Base-by-base conservation (phyloP, 2,329 filamentous ascomycete species). In the Dactylellina sp. region DNA sequence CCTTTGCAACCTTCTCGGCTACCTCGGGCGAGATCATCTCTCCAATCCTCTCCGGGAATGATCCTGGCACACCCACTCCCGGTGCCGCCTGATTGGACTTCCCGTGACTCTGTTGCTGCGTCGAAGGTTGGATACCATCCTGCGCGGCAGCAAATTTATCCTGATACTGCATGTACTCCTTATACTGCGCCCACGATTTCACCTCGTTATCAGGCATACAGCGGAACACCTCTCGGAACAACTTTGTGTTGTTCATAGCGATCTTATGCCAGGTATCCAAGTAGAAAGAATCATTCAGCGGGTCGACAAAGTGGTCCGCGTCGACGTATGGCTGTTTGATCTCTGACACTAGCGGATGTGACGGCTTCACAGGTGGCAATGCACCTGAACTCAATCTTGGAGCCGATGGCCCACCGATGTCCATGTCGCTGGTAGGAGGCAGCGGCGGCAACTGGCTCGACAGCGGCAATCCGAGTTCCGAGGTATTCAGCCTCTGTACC, bases 161-260 rank as follows among this genome's bases (percentile, higher is more conserved):
- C 16, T 86, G 85, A 80, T 97, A 98, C 2, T 88, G 86, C 61
- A 87, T 85, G 79, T 91, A 96, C 77, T 96, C 90, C 76, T 91
- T 90, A 81, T 99, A 99, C 76, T 96, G 91, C 77, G 91, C 89
- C 95, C 95, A 99, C 46, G 91, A 94, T 76, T 88, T 89, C 24
- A 97, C 95, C 79, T 97, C 92, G 57, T 89, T 97, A 80, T 99
- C 95, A 0, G 95, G 95, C 91, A 96, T 96, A 81, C 93, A 97
- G 50, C 93, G 89, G 84, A 99, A 99, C 7, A 99, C 94, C 75
- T 91, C 88, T 32, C 95, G 90, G 83, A 91, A 99, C 52, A 99
- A 86, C 80, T 93, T 94, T 1, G 95, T 99, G 80, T 99, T 99
- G 83, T 98, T 98, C 76, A 91, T 89, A 0, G 95, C 95, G 60